A percentile compares a stretch with the other conserved stretches of the same genome.
These are phyloP conservation scores for Silene conica DNA, from an alignment of 148 eudicot genomes.

Conservation along the genomic window DNA sequence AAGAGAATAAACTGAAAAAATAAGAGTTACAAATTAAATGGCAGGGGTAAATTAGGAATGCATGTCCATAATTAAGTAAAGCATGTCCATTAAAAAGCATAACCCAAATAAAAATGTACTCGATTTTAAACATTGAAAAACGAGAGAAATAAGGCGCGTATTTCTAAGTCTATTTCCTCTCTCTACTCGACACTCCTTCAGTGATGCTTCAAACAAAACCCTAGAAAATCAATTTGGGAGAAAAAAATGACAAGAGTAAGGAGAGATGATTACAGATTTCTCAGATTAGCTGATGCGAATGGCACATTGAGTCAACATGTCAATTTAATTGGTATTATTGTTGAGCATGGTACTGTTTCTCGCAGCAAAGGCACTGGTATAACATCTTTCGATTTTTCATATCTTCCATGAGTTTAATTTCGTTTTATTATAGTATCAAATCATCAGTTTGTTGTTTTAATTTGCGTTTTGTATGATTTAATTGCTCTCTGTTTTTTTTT, in stretches of 20 bases:
- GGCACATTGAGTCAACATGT: conserved; percentile 54
- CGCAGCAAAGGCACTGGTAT: conserved; percentile 74
- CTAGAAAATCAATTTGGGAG: neutral
- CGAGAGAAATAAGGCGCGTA: too few relatives aligned
- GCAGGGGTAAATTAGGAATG: too few relatives aligned
- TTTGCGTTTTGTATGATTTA: neutral
- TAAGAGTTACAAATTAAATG: too few relatives aligned
- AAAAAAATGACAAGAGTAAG: conserved; percentile 17
- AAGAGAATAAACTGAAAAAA: too few relatives aligned
- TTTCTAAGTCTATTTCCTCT: too few relatives aligned
- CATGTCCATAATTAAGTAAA: too few relatives aligned
- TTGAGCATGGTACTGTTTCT: conserved; percentile 51
- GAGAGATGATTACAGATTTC: conserved; percentile 46
- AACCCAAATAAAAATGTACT: too few relatives aligned
- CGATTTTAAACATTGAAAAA: too few relatives aligned
- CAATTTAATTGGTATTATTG: conserved; percentile 59
- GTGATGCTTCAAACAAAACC: neutral
- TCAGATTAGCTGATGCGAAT: conserved; percentile 50
- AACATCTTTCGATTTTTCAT: neutral
- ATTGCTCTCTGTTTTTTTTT: neutral
- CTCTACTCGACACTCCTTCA: too few relatives aligned
- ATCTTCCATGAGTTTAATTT: too few relatives aligned
- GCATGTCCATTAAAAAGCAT: too few relatives aligned
- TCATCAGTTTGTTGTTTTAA: neutral
- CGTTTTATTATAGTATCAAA: neutral